These are phyloP conservation scores for Aegilops bicornis DNA, from an alignment of 176 grass and related monocot genomes.

Conservation along the genomic window DNA sequence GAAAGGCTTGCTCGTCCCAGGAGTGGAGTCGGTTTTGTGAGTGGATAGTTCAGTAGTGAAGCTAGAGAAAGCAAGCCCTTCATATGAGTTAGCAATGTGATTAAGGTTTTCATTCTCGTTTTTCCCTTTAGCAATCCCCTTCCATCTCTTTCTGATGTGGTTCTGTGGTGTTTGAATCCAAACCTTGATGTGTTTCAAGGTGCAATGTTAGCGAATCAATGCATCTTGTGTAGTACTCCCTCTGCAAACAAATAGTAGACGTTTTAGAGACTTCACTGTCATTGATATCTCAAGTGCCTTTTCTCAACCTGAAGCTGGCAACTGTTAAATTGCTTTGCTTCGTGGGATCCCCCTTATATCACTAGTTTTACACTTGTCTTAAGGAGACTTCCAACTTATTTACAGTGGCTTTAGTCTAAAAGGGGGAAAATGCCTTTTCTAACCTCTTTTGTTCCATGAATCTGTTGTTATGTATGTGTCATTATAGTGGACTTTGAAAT, in stretches of 20 bases:
- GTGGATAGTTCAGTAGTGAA: not conserved
- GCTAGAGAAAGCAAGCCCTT: conserved; percentile 3
- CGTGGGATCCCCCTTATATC: not conserved
- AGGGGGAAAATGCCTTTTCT: not conserved
- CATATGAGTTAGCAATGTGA: not conserved
- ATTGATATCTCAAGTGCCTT: not conserved
- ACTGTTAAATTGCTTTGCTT: not conserved
- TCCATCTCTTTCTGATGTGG: not conserved
- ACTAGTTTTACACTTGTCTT: not conserved
- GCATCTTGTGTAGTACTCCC: not conserved
- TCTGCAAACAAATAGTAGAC: too few relatives aligned
- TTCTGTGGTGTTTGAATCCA: not conserved
- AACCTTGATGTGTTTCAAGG: not conserved
- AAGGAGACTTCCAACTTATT: not conserved
- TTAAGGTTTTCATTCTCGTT: not conserved
- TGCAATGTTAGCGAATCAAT: not conserved
- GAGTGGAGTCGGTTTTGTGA: not conserved
- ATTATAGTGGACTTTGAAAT: not conserved
- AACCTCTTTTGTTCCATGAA: not conserved
- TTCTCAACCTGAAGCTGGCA: not conserved
- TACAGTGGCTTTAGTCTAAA: not conserved
- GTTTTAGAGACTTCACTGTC: not conserved
- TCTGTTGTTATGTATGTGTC: not conserved
- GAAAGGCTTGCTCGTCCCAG: not conserved
- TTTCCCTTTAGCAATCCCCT: not conserved